These are phyloP conservation scores for Epipyxis sp. DNA, from an alignment of 108 stramenopile species.

Conservation along the genomic window DNA sequence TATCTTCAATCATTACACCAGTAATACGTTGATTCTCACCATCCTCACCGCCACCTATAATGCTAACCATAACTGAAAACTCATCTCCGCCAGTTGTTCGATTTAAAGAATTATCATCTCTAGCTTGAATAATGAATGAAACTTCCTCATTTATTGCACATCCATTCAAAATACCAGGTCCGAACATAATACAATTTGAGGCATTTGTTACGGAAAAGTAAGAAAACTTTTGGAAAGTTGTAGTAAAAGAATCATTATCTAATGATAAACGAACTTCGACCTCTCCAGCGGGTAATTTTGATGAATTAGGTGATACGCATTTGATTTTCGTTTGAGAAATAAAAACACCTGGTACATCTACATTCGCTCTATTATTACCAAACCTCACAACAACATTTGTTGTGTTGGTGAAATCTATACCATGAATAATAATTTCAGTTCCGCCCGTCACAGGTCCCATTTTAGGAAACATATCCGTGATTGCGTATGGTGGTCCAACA, in stretches of 20 bases:
- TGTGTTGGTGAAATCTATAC: conserved; percentile 60
- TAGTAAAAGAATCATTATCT: conserved; percentile 63
- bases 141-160: conserved; percentile 47
- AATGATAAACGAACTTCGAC: conserved; percentile 62
- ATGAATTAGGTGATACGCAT: conserved; percentile 61
- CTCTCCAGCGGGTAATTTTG: conserved; percentile 57
- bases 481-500: conserved; percentile 76
- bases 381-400: conserved; percentile 57
- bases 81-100: conserved; percentile 72
- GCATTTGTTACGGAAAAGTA: conserved; percentile 70
- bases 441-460: conserved; percentile 70
- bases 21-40: not conserved
- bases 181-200: conserved; percentile 63
- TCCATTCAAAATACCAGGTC: conserved; percentile 45
- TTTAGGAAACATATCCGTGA: conserved; percentile 46
- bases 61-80: conserved; percentile 50
- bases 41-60: conserved; percentile 7
- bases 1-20: conserved; percentile 34
- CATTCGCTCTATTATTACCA: conserved; percentile 55
- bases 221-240: conserved; percentile 53
- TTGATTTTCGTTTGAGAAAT: conserved; percentile 53
- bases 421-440: conserved; percentile 50
- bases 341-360: conserved; percentile 61
- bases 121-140: conserved; percentile 67
- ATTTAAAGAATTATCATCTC: conserved; percentile 55